Conservation (phyloP, 2,329 filamentous ascomycete genomes). For the Dactylellina parvicollis region DNA sequence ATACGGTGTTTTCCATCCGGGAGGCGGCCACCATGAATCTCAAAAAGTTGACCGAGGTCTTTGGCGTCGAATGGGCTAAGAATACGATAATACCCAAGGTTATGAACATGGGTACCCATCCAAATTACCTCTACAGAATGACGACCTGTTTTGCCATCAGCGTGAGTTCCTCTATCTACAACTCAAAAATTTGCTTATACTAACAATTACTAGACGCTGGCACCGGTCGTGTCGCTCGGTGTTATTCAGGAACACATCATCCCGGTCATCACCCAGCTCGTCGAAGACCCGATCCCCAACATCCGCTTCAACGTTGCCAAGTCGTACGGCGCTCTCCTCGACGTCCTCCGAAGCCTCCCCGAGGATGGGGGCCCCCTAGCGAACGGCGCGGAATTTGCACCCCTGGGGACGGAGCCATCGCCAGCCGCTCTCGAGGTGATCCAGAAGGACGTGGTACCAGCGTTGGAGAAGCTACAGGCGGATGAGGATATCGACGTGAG, state of each 20-base stretch:
- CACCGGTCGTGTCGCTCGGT: constrained; percentile 88
- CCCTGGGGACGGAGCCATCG: constrained; percentile 68
- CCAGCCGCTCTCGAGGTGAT: constrained; percentile 81
- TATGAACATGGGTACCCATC: constrained; percentile 96
- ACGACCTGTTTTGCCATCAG: constrained; percentile 99
- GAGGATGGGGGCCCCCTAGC: constrained; percentile 87
- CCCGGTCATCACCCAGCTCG: constrained; percentile 94
- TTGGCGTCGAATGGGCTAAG: constrained; percentile 96
- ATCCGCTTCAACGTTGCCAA: constrained; percentile 99
- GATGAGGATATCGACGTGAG: constrained; percentile 98
- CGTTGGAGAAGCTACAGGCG: constrained; percentile 92
- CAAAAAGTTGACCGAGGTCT: constrained; percentile 98
- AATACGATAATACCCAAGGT: constrained; percentile 98
- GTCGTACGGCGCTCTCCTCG: constrained; percentile 89
- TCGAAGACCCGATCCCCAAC: constrained; percentile 94
- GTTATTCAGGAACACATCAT: constrained; percentile 93
- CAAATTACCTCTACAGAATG: constrained; percentile 99
- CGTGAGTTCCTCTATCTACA: constrained; percentile 69
- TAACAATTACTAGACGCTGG: constrained; percentile 73
- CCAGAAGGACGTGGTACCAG: constrained; percentile 84
- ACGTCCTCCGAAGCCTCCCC: constrained; percentile 89
- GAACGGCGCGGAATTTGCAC: constrained; percentile 72
- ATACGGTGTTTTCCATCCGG: constrained; percentile 97
- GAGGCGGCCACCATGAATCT: constrained; percentile 97
- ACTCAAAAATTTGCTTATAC: neutral